Conservation (phyloP, 2,329 filamentous ascomycete genomes). For the Talaromyces amestolkiae region DNA sequence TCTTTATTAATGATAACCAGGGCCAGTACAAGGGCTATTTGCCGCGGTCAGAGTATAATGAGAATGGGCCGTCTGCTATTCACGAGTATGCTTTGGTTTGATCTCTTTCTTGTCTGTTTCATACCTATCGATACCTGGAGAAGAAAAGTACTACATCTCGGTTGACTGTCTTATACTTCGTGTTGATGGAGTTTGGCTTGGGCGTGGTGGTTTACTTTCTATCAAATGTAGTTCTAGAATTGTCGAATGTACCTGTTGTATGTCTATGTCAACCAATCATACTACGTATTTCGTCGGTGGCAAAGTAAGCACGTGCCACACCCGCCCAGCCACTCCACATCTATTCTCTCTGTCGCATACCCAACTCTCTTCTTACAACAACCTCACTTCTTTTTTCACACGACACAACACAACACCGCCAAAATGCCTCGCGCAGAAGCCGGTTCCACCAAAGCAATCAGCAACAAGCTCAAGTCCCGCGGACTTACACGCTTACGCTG, state of each 20-base stretch:
- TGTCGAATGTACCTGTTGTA: too few species aligned
- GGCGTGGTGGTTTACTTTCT: not conserved
- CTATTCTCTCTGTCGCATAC: not conserved
- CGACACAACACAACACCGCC: constrained; percentile 20
- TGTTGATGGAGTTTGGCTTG: constrained; percentile 1
- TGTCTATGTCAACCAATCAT: not conserved
- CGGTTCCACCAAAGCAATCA: constrained; percentile 84
- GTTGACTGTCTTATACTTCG: not conserved
- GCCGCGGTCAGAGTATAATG: constrained; percentile 66
- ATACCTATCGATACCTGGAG: not conserved
- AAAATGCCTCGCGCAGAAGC: constrained; percentile 90
- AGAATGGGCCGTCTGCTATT: constrained; percentile 62
- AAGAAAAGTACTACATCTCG: not conserved
- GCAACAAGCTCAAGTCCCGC: constrained; percentile 81
- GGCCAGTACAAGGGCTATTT: constrained; percentile 67
- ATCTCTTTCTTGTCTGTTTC: not conserved
- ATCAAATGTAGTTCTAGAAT: not conserved
- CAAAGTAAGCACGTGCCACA: constrained; percentile 2
- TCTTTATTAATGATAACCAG: constrained; percentile 65
- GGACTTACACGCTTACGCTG: constrained; percentile 75
- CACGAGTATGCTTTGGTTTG: constrained; percentile 51
- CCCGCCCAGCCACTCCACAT: not conserved
- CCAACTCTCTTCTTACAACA: not conserved
- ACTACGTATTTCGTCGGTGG: not conserved
- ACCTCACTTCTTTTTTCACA: too few species aligned